Conservation (phyloP, 768 basidiomycete genomes). For the Rhizopogon salebrosus region DNA sequence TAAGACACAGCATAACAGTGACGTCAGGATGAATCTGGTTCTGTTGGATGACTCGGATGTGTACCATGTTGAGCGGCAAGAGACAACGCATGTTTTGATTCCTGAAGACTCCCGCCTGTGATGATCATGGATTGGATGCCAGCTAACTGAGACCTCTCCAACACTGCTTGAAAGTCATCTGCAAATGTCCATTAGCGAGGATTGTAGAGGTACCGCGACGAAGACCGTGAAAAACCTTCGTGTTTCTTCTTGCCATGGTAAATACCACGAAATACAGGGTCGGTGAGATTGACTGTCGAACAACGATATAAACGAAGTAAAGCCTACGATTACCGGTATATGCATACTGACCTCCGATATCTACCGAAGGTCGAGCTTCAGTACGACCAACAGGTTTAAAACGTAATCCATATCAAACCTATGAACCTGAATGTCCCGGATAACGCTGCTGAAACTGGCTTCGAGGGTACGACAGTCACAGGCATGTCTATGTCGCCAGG, state of each 20-base stretch:
- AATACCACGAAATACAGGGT: slow-evolving; percentile 50
- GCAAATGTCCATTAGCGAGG: not conserved
- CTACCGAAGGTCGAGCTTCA: slow-evolving; percentile 16
- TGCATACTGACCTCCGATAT: slow-evolving; percentile 32
- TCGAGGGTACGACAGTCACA: slow-evolving; percentile 18
- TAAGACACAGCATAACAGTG: not conserved
- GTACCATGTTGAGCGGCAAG: slow-evolving; percentile 56
- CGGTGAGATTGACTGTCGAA: slow-evolving; percentile 45
- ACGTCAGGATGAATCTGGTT: not conserved
- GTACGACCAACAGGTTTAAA: slow-evolving; percentile 1
- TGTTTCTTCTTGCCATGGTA: slow-evolving; percentile 48
- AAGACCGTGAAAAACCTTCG: slow-evolving; percentile 30
- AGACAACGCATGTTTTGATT: slow-evolving; percentile 53
- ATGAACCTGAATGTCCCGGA: slow-evolving; percentile 27
- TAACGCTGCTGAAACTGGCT: slow-evolving; percentile 10
- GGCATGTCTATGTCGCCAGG: slow-evolving; percentile 14
- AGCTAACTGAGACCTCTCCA: slow-evolving; percentile 49
- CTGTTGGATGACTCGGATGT: slow-evolving; percentile 10
- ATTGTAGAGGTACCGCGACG: not conserved
- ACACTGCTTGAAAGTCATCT: slow-evolving; percentile 62
- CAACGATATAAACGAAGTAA: not conserved
- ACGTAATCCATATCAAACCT: slow-evolving; percentile 12
- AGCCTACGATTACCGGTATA: not conserved
- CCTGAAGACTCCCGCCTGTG: slow-evolving; percentile 66
- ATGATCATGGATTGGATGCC: slow-evolving; percentile 71